Evolutionary conservation across 495 filamentous ascomycete genomes (phyloP).

Genomic region (Poronia punctata): DNA sequence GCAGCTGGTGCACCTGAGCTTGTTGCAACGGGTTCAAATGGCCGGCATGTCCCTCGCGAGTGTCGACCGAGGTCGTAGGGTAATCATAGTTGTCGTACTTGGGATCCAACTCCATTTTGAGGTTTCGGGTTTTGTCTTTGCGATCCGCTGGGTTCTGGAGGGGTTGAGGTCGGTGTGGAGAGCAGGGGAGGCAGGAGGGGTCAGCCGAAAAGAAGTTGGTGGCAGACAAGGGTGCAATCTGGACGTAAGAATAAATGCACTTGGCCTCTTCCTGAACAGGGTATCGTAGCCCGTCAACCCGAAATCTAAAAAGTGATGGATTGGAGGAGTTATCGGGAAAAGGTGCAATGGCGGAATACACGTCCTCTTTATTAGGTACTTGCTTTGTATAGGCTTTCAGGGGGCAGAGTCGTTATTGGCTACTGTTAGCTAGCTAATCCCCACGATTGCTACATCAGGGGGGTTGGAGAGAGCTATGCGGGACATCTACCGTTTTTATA

Average conservation of each 20-base stretch:
- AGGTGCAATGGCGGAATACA: too few species aligned
- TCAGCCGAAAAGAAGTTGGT: neutral
- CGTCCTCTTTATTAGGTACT: too few species aligned
- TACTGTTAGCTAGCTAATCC: too few species aligned
- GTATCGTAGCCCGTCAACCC: too few species aligned
- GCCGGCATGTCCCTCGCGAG: slow-evolving; percentile 75
- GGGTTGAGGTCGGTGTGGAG: slow-evolving; percentile 1
- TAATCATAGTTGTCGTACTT: slow-evolving; percentile 97
- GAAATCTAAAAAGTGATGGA: too few species aligned
- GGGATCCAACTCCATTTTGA: slow-evolving; percentile 57
- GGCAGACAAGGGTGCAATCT: neutral
- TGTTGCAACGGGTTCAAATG: slow-evolving; percentile 83
- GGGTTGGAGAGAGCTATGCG: too few species aligned
- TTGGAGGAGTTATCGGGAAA: too few species aligned
- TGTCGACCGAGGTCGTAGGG: slow-evolving; percentile 66
- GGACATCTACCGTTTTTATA: too few species aligned
- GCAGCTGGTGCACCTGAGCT: slow-evolving; percentile 80
- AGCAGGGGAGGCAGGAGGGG: neutral
- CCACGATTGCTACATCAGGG: too few species aligned
- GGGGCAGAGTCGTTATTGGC: too few species aligned
- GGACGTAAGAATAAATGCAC: neutral
- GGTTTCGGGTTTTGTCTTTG: slow-evolving; percentile 16
- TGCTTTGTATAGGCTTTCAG: too few species aligned
- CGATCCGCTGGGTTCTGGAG: slow-evolving; percentile 13
- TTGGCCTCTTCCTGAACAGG: too few species aligned